Percentiles rank a stretch among this genome's conserved stretches.
These are phyloP conservation scores for Bipolaris bicolor DNA, from an alignment of 2,329 filamentous ascomycete genomes.

Conservation along the genomic window DNA sequence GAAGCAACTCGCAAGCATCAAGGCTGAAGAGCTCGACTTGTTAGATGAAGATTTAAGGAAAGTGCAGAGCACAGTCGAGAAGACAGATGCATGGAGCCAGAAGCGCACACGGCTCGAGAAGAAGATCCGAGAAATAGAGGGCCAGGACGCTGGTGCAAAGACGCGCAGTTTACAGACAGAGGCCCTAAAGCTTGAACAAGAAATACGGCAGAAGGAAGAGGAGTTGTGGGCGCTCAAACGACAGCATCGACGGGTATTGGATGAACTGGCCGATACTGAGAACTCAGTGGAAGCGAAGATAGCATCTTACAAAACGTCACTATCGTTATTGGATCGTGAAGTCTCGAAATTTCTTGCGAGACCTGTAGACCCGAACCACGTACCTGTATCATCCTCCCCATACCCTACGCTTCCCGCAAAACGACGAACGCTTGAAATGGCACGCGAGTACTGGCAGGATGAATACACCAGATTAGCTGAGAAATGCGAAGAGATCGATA, in stretches of 20 bases:
- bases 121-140: constrained; percentile 62
- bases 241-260: constrained; percentile 64
- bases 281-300: constrained; percentile 73
- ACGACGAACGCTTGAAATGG: constrained; percentile 72
- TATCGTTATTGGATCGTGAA: constrained; percentile 69
- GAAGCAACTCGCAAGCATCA: constrained; percentile 67
- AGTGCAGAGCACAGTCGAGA: constrained; percentile 63
- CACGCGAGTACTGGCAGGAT: constrained; percentile 71
- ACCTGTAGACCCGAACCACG: constrained; percentile 54
- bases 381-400: constrained; percentile 45
- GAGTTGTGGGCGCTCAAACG: constrained; percentile 66
- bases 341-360: constrained; percentile 64
- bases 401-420: constrained; percentile 68
- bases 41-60: constrained; percentile 63
- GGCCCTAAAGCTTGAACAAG: constrained; percentile 60
- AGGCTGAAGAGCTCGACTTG: constrained; percentile 69
- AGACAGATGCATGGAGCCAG: constrained; percentile 63
- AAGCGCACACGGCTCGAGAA: constrained; percentile 63
- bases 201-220: constrained; percentile 71
- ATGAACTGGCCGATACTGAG: constrained; percentile 66
- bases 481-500: constrained; percentile 62
- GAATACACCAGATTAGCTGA: constrained; percentile 64
- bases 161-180: constrained; percentile 58
- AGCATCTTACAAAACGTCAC: constrained; percentile 71
- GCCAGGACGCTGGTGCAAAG: constrained; percentile 64